phyloP scores from a whole-genome alignment of 352 stramenopile genomes.

The Phytophthora palmivora region DNA sequence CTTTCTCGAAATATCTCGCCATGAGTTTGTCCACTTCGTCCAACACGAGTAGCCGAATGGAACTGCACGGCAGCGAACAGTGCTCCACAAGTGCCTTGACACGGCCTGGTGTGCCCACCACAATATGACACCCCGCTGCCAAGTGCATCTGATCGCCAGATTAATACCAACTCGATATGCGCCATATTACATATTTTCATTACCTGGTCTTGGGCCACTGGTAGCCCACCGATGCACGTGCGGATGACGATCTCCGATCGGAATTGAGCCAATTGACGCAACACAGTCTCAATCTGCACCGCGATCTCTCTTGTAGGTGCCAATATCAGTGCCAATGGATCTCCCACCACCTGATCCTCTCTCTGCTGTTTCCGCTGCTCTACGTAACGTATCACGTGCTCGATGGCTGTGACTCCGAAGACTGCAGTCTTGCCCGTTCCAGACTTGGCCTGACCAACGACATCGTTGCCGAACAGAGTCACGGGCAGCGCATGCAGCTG shows the following conservation, averaged over 20 bases:
- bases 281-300: slow-evolving; percentile 74
- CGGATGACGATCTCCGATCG: slow-evolving; percentile 45
- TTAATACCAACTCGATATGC: too few relatives aligned
- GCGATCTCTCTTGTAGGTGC: slow-evolving; percentile 82
- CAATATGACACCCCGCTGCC: slow-evolving; percentile 59
- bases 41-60: slow-evolving; percentile 71
- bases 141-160: slow-evolving; percentile 44
- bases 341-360: slow-evolving; percentile 2
- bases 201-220: slow-evolving; percentile 70
- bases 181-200: not conserved
- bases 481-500: slow-evolving; percentile 73
- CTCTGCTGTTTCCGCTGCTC: slow-evolving; percentile 13
- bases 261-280: slow-evolving; percentile 61
- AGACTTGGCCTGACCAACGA: slow-evolving; percentile 85
- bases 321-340: slow-evolving; percentile 67
- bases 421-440: slow-evolving; percentile 86
- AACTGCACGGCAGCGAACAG: slow-evolving; percentile 48
- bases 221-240: slow-evolving; percentile 68
- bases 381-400: slow-evolving; percentile 57
- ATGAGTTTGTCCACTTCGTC: slow-evolving; percentile 89
- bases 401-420: slow-evolving; percentile 70
- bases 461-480: slow-evolving; percentile 82
- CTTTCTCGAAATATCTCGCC: slow-evolving; percentile 63
- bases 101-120: slow-evolving; percentile 75
- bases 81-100: slow-evolving; percentile 77